Evolutionary conservation across 129 eudicot species (phyloP).

Genomic region (Dittrichia graveolens): DNA sequence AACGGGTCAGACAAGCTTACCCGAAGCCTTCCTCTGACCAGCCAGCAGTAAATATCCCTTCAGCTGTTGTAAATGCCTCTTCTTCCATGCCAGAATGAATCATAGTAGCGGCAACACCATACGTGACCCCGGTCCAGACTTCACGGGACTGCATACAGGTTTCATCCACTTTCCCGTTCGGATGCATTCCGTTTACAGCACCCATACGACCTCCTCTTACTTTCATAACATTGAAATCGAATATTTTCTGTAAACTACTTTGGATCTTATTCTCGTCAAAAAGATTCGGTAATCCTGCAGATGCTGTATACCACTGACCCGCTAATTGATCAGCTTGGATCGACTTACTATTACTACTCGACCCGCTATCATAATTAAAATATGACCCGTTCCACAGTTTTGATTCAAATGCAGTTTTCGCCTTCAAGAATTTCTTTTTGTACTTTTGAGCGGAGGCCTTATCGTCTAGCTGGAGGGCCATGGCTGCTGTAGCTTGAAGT

Average conservation of each 20-base stretch:
- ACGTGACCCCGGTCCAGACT: constrained; percentile 94
- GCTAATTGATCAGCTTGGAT: constrained; percentile 96
- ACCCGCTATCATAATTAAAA: constrained; percentile 92
- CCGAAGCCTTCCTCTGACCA: constrained; percentile 98
- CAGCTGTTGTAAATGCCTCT: constrained; percentile 81
- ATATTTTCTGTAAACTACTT: constrained; percentile 70
- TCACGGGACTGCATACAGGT: constrained; percentile 99
- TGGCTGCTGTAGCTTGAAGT: constrained; percentile 93
- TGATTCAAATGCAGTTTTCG: constrained; percentile 65
- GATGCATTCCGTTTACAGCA: constrained; percentile 97
- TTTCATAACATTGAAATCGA: constrained; percentile 93
- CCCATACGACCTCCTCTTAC: constrained; percentile 93
- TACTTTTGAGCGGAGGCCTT: constrained; percentile 65
- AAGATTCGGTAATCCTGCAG: constrained; percentile 89
- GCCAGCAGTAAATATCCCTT: constrained; percentile 89
- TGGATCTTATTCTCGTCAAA: constrained; percentile 65
- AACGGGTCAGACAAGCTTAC: constrained; percentile 31
- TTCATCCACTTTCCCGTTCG: constrained; percentile 89
- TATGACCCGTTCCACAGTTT: constrained; percentile 91
- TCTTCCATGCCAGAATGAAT: constrained; percentile 93
- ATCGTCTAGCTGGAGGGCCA: constrained; percentile 87
- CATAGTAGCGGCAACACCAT: constrained; percentile 90
- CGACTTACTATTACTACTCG: constrained; percentile 86
- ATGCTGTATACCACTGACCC: constrained; percentile 93
- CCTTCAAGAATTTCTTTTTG: constrained; percentile 62